These are phyloP conservation scores for Botrytis hyacinthi DNA, from an alignment of 2,329 filamentous ascomycete species.

Conservation along the genomic window DNA sequence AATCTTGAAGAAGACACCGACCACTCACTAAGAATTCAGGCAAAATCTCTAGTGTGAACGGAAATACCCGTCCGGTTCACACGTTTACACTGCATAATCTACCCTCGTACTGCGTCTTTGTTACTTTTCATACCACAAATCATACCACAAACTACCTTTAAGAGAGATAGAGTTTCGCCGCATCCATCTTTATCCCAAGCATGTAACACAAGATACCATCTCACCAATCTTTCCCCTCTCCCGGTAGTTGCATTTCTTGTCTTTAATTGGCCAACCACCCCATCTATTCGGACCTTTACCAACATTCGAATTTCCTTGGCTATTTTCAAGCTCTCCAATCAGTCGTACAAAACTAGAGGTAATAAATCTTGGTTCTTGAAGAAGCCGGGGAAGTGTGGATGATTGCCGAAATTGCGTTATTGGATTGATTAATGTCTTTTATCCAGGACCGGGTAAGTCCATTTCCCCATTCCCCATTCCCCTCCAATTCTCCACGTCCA, in stretches of 20 bases:
- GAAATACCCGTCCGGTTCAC: background rate
- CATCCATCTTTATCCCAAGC: background rate
- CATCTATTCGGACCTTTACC: conserved; percentile 1
- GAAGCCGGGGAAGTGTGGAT: background rate
- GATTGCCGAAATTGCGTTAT: background rate
- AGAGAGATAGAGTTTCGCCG: background rate
- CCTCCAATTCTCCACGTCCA: background rate
- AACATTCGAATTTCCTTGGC: background rate
- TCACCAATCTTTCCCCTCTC: background rate
- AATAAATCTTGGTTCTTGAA: background rate
- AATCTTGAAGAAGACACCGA: background rate
- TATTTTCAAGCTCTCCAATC: background rate
- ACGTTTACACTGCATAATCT: conserved; percentile 1
- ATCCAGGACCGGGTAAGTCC: background rate
- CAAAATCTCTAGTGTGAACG: background rate
- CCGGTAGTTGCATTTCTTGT: background rate
- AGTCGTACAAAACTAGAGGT: background rate
- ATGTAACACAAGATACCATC: background rate
- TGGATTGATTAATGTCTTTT: background rate
- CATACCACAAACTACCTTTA: background rate
- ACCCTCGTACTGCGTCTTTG: background rate
- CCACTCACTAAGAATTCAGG: background rate
- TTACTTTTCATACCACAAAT: background rate
- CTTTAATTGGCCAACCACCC: background rate
- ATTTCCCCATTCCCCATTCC: background rate